Base-by-base conservation (phyloP, 2,329 filamentous ascomycete genomes). In the Malbranchea zuffiana region DNA sequence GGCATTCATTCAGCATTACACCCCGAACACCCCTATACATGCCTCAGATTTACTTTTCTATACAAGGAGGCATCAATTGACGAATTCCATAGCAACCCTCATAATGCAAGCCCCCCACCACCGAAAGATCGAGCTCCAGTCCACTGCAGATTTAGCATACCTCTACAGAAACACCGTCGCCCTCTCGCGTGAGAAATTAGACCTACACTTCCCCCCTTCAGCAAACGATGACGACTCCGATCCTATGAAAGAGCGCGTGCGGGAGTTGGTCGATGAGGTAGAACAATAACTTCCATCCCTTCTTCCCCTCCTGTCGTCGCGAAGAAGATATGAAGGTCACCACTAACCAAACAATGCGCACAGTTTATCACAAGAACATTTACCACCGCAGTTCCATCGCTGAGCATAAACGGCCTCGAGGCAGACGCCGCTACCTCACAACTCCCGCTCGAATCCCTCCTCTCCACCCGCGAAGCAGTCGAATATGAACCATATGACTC, bases 91-190 rank as follows among this genome's bases (percentile, higher is more conserved):
- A n/a, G 23, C 23, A n/a, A 19, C 8, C 10, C 6, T 10, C 17
- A 27, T 19, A 19, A 55, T 57, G 49, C 25, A 43, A 37, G 49
- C 51, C 42, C 48, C 55, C 28, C 60, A 66, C 48, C 59, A 68
- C 47, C 63, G 66, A 47, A 68, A 67, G 49, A 61, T 69, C 49
- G 66, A 68, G 42, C 60, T 69, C n/a, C 66, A 69, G 50, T 63
- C 66, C 29, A 54, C 65, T 37, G 57, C 59, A 41, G 66, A 69
- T 53, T 61, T 68, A 34, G 62, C 59, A 36, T 68, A 66, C 41
- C 63, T 69, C 32, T 62, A 66, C 44, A 50, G 54, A 43, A 68
- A 68, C 50, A 59, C 65, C 17, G 47, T 60, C 39, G 52, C 56
- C 3, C 53, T 62, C 40, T 65, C 66, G 15, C 63, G 59, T 39